These are phyloP conservation scores for Pelomyxa schiedti DNA, from an alignment of 78 protist species.

Conservation along the genomic window DNA sequence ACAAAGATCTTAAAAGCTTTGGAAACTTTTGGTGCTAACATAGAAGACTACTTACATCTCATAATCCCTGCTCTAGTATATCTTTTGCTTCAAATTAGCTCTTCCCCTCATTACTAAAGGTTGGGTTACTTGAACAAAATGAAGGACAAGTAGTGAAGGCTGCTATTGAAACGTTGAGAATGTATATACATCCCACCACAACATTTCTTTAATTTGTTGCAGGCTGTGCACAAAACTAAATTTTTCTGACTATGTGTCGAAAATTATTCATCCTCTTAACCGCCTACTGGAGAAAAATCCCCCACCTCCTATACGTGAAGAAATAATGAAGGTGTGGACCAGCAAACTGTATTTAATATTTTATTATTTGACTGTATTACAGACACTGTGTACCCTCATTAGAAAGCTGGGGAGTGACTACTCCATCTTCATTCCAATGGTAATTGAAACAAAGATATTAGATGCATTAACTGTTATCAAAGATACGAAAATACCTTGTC, in stretches of 20 bases:
- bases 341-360: too few relatives aligned
- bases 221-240: slow-evolving; percentile 40
- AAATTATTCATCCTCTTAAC: slow-evolving; percentile 77
- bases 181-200: slow-evolving; percentile 66
- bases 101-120: too few relatives aligned
- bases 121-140: slow-evolving; percentile 61
- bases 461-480: too few relatives aligned
- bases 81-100: too few relatives aligned
- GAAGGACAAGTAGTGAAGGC: slow-evolving; percentile 29
- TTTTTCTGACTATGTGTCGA: slow-evolving; percentile 73
- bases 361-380: too few relatives aligned
- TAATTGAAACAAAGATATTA: too few relatives aligned
- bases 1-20: slow-evolving; percentile 61
- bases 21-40: slow-evolving; percentile 61
- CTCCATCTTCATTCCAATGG: slow-evolving; percentile 72
- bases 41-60: slow-evolving; percentile 81
- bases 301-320: neutral
- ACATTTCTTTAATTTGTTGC: too few relatives aligned
- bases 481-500: slow-evolving; percentile 36
- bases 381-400: slow-evolving; percentile 61
- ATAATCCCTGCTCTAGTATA: slow-evolving; percentile 80
- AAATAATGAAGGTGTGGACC: neutral
- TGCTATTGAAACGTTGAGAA: slow-evolving; percentile 4
- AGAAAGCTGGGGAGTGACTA: slow-evolving; percentile 66
- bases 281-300: slow-evolving; percentile 36